A percentile compares a stretch with the other conserved stretches of the same genome.
Evolutionary conservation across 805 yeast genomes (phyloP).

Genomic region (Maudiozyma turicensis): DNA sequence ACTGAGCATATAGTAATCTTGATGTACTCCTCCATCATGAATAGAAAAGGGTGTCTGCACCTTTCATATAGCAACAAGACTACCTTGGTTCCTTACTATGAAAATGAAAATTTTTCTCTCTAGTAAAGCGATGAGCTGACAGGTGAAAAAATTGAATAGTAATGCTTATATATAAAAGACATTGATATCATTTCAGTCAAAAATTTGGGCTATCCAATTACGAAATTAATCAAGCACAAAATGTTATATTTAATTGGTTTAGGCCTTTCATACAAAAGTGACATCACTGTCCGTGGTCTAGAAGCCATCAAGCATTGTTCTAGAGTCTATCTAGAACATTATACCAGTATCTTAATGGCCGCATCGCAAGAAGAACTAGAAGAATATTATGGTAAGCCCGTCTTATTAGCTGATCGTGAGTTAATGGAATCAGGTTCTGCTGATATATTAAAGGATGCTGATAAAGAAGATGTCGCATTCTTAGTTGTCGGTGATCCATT

Average conservation of each 20-base stretch:
- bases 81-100: no score
- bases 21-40: no score
- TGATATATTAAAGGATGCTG: conserved; percentile 65
- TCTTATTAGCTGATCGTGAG: conserved; percentile 88
- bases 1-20: no score
- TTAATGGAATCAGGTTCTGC: conserved; percentile 87
- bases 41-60: no score
- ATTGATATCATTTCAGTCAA: no score
- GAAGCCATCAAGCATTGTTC: conserved; percentile 75
- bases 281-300: conserved; percentile 90
- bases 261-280: conserved; percentile 81
- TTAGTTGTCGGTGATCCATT: conserved; percentile 96
- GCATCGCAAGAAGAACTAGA: conserved; percentile 70
- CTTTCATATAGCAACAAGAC: no score
- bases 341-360: conserved; percentile 91
- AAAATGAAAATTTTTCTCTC: no score
- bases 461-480: conserved; percentile 79
- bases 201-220: neutral
- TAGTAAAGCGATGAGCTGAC: no score
- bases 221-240: neutral
- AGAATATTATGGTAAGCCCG: conserved; percentile 73
- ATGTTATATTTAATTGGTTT: conserved; percentile 90
- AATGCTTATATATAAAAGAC: no score
- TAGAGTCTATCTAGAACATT: conserved; percentile 90
- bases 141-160: no score